Conservation (phyloP, 2,329 filamentous ascomycete species). For the Hirsutella rhossiliensis region DNA sequence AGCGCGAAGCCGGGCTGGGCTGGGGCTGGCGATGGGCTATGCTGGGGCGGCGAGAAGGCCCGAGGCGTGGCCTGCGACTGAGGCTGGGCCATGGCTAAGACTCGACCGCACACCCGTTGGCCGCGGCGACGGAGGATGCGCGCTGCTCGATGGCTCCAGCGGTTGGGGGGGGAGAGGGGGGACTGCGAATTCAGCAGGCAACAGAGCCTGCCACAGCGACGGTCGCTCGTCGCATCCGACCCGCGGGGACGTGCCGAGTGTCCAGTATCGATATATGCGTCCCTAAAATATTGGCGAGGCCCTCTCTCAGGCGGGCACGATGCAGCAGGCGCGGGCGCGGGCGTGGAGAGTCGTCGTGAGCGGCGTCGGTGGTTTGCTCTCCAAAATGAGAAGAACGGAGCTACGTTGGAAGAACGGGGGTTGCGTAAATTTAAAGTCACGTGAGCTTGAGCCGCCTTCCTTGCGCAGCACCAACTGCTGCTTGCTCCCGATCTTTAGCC, state of each 20-base stretch:
- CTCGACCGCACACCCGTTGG: background rate
- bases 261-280: background rate
- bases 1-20: constrained; percentile 41
- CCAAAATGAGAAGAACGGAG: constrained; percentile 16
- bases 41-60: constrained; percentile 51
- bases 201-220: constrained; percentile 35
- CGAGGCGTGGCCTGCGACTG: constrained; percentile 38
- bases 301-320: background rate
- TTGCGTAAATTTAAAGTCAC: constrained; percentile 31
- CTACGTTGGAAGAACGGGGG: constrained; percentile 15
- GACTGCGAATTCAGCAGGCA: constrained; percentile 28
- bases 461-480: background rate
- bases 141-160: background rate
- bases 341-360: constrained; percentile 12
- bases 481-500: background rate
- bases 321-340: constrained; percentile 10
- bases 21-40: constrained; percentile 47
- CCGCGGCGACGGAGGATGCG: constrained; percentile 4
- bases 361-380: constrained; percentile 12
- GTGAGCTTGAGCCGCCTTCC: constrained; percentile 15
- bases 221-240: constrained; percentile 35
- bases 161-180: constrained; percentile 6
- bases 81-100: constrained; percentile 43
- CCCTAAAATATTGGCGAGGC: background rate
- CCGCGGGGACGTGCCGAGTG: constrained; percentile 8